phyloP scores from a whole-genome alignment of 78 protist species.

The Kipferlia bialata region DNA sequence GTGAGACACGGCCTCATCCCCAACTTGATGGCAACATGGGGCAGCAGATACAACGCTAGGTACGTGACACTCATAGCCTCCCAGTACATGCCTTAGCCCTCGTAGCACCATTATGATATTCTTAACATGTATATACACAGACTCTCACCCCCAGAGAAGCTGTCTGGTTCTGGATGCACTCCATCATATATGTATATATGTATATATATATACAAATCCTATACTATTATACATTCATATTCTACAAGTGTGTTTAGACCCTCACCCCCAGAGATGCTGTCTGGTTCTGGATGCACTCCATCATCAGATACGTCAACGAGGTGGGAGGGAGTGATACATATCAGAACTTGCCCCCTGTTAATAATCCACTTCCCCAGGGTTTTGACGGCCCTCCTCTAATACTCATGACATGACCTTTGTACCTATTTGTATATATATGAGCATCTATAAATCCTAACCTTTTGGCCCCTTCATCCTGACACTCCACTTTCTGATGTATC shows the following conservation, averaged over 20 bases:
- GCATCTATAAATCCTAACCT: no score
- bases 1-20: slow-evolving; percentile 77
- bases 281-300: slow-evolving; percentile 64
- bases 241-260: no score
- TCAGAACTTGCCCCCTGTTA: not conserved
- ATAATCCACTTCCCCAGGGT: not conserved
- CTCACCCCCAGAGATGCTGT: slow-evolving; percentile 70
- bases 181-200: no score
- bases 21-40: slow-evolving; percentile 73
- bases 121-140: no score
- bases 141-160: slow-evolving; percentile 79
- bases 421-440: no score
- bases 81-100: no score
- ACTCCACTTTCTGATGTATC: not conserved
- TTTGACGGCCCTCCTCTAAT: not conserved
- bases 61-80: no score
- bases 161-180: slow-evolving; percentile 62
- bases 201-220: no score
- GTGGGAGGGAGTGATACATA: no score
- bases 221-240: no score
- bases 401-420: no score
- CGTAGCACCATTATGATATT: no score
- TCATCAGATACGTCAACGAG: slow-evolving; percentile 33
- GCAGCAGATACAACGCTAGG: slow-evolving; percentile 43
- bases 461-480: not conserved